Base-by-base conservation (phyloP, 2,329 filamentous ascomycete genomes). In the Trichoderma sp. region DNA sequence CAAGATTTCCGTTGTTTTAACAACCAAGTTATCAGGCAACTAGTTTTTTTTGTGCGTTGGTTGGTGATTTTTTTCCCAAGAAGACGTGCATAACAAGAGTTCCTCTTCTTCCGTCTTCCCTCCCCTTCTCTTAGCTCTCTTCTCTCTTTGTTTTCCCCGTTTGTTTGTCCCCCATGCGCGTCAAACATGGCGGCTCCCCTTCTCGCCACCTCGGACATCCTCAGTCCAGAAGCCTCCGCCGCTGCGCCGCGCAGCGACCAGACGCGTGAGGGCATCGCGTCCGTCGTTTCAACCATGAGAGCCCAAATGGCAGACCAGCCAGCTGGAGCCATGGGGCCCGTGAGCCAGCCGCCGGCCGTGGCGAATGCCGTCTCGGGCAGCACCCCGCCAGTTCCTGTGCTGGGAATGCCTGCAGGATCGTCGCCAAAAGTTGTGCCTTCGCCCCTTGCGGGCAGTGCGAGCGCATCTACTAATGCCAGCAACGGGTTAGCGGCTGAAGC, bases 191-290 rank as follows among this genome's bases (percentile, higher is more conserved):
- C 42, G 19, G 56, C 64, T 27, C 54, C 64, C 61, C 35, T 35
- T 15, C 39, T 37, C 45, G 35, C 61, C n/a, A 34, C 19, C 17
- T 67, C 64, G 15, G 64, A 67, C 22, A 19, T 67, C 10, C 34
- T 32, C 13, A 13, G 15, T 25, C 25, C 39, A 22, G 39, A 48
- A 58, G 39, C 22, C 10, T 50, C 39, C n/a, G 39, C 39, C n/a
- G 39, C 35, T 39, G 35, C 45, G 45, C 19, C 64, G 19, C 56
- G 27, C 56, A 42, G 53, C n/a, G 34, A 42, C 17, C n/a, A 53
- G 17, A 60, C 64, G 64, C 64, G 64, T 67, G 64, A 60, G 56
- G 56, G 57, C 34, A 53, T 61, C 56, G 56, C 64, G 56, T 67
- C 64, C 10, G 35, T 60, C 17, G 17, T 53, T 37, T 59, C 48